Evolutionary conservation across 1,284 basidiomycete species (phyloP), one percentile per base, ranked within the genome.

Genomic region (Hymenochaete sp.): DNA sequence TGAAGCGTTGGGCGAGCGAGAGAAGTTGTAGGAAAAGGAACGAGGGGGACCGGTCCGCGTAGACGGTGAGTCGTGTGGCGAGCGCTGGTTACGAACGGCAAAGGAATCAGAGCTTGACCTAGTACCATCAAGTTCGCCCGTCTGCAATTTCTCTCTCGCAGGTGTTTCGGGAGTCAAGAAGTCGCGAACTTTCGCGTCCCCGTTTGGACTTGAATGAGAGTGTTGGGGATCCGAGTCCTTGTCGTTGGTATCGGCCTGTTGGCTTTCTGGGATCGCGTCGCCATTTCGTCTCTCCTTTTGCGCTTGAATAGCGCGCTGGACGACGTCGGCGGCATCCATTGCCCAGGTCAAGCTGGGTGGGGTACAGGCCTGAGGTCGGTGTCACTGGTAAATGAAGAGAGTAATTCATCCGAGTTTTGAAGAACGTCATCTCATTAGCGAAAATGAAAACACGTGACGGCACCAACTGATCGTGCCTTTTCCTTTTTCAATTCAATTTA

Each of bases 11-110:
- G 69, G 72, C 7, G 72, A 72, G 44, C 59, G 59, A 1, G 73
- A 63, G 14, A 73, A 59, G n/a, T 69, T 71, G 57, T 76, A 80
- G 2, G 80, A 82, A 27, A 86, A 65, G 0, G 83, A 82, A 29
- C 83, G 71, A 7, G 83, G 83, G 33, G 82, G 81, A 14, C 83
- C 83, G 4, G 81, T 84, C 38, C 82, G 70, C 39, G 67, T 65
- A 3, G 79, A 75, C 9, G 83, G 83, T 0, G 80, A 80, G 49
- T 68, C 63, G 32, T 62, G 67, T 22, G 47, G 47, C 49, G 46
- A 43, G 25, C 46, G 42, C 39, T 38, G 14, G 25, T 29, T 38
- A 13, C 24, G 37, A 22, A 22, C 24, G 22, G 14, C 14, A 35
- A n/a, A 16, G 14, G 32, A 19, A n/a, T n/a, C 14, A 35, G 32